These are phyloP conservation scores for Hyaloscypha variabilis DNA, from an alignment of 495 filamentous ascomycete species.

Conservation along the genomic window DNA sequence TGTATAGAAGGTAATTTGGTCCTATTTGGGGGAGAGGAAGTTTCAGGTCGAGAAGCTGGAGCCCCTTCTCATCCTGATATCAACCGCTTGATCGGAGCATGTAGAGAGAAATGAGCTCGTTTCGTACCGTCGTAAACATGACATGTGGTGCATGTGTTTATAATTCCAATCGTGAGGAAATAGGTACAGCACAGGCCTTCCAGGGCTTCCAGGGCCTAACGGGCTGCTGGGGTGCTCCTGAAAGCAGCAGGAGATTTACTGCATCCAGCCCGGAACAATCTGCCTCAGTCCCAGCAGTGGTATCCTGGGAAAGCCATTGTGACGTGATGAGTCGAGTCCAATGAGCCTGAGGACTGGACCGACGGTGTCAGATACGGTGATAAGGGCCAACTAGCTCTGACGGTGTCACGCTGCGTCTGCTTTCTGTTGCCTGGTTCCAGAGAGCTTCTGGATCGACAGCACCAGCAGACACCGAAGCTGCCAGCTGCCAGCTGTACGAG, in stretches of 20 bases:
- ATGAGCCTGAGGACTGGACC: not conserved
- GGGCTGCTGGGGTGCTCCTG: not conserved
- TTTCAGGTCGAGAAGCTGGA: not conserved
- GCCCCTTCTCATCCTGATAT: not conserved
- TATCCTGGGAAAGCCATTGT: not conserved
- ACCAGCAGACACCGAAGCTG: not conserved
- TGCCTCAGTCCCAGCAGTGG: not conserved
- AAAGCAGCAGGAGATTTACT: not conserved
- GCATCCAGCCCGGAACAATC: not conserved
- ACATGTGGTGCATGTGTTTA: not conserved
- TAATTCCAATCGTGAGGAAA: not conserved
- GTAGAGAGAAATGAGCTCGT: not conserved
- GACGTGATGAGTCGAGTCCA: not conserved
- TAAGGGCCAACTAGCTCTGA: not conserved
- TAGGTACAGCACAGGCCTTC: not conserved
- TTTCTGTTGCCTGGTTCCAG: not conserved
- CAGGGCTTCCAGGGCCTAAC: not conserved
- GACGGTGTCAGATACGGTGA: not conserved
- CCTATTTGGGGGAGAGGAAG: not conserved
- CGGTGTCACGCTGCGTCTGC: not conserved
- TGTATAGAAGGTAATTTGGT: not conserved
- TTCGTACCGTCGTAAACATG: not conserved
- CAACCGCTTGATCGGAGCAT: not conserved
- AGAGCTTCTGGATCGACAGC: not conserved
- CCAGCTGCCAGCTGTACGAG: not conserved